These are phyloP conservation scores for Pelargonium nanum DNA, from an alignment of 345 rosid species.

Conservation along the genomic window DNA sequence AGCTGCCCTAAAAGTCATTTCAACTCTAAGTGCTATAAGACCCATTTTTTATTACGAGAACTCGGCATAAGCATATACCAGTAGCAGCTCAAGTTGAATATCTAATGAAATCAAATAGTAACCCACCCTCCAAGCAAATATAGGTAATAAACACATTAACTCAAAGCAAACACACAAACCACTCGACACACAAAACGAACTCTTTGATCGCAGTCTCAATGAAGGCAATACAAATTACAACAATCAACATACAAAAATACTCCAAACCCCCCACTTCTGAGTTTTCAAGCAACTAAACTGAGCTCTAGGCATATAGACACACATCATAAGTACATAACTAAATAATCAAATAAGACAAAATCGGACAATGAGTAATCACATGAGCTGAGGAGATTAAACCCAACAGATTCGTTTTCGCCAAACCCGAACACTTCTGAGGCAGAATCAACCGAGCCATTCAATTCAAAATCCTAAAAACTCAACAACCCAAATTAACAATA, in stretches of 20 bases:
- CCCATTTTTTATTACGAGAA: too few species aligned
- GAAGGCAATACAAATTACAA: too few species aligned
- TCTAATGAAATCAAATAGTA: too few species aligned
- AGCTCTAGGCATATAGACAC: background rate
- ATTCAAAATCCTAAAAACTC: background rate
- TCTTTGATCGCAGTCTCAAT: too few species aligned
- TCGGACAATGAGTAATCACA: conserved; percentile 46
- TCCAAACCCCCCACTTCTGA: background rate
- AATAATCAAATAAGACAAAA: background rate
- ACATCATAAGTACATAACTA: background rate
- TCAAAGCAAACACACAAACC: background rate
- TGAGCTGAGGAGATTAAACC: conserved; percentile 71
- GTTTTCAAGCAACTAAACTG: background rate
- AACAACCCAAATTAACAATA: conserved; percentile 2
- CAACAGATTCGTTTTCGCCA: conserved; percentile 51
- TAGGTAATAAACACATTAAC: too few species aligned
- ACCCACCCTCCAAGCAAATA: too few species aligned
- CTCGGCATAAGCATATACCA: too few species aligned
- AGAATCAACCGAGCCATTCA: conserved; percentile 79
- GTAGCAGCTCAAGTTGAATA: too few species aligned
- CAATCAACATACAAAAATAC: too few species aligned
- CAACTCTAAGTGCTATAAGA: too few species aligned
- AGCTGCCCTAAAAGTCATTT: too few species aligned
- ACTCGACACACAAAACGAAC: background rate
- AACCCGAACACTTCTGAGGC: conserved; percentile 67